Evolutionary conservation across 2,329 filamentous ascomycete species (phyloP), one percentile per base, ranked within the genome.

Genomic region (Leptosphaerulina australis): DNA sequence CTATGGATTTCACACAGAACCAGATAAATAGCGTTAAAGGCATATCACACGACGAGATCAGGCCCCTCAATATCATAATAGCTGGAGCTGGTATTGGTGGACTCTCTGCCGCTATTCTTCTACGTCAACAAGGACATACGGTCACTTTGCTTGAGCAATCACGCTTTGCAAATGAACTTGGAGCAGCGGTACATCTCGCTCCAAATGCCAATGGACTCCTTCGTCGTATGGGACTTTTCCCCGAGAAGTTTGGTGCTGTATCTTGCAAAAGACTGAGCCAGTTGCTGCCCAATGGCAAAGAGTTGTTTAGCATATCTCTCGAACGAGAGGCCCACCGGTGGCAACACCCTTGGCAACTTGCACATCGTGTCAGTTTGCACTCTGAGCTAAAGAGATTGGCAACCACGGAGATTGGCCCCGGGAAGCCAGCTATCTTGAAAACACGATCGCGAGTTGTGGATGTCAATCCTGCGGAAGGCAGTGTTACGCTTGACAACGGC

Each of bases 131-230:
- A 44, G 66, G 66, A 12, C 68, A 70, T 37, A 14, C 44, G 2
- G 56, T 68, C 2, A 67, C 62, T 5, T 44, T 69, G 4, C 52
- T 68, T 22, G 67, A 71, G 56, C 78, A 83, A 61, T 84, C 82
- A 0, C 72, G 73, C 1, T 79, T 85, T 25, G 78, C 79, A 12
- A 79, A 74, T 40, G 83, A 86, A 65, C 70, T 77, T 1, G 84
- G 84, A 0, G 83, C 84, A 3, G 84, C 84, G 0, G 77, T 87
- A n/a, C 83, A 87, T 59, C 64, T 87, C 4, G 79, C 81, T 0
- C 83, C 85, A 0, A 88, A 88, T 59, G 73, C 78, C 2, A 84
- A 85, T 64, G 81, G 82, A 0, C 67, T 87, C 2, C 70, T 88
- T 3, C 67, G 69, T 9, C 68, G 76, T 24, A 66, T 80, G 38